These are phyloP conservation scores for Speleostelium caveatum DNA, from an alignment of 78 protist species.

Conservation along the genomic window DNA sequence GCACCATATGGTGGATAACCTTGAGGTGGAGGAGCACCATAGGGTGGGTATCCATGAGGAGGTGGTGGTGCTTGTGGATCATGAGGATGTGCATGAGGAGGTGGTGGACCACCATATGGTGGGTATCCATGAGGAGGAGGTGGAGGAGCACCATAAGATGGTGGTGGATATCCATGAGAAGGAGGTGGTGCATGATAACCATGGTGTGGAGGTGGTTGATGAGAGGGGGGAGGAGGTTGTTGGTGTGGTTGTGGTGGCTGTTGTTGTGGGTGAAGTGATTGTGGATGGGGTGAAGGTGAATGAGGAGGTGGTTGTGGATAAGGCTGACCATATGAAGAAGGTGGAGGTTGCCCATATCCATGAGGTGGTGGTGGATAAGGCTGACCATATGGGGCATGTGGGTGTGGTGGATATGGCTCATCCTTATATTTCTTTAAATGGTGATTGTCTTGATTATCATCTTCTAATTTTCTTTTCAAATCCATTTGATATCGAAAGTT, in stretches of 20 bases:
- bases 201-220: background rate
- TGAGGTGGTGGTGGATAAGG: background rate
- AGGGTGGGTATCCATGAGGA: background rate
- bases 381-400: background rate
- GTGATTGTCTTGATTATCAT: background rate
- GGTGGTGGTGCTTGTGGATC: constrained; percentile 10
- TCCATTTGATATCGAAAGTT: too few species aligned
- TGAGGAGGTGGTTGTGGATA: background rate
- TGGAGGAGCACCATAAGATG: background rate
- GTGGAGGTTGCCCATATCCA: background rate
- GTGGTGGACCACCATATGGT: background rate
- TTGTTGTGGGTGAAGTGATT: background rate
- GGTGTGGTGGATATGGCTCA: background rate
- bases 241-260: background rate
- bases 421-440: background rate
- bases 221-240: background rate
- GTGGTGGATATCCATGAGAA: background rate
- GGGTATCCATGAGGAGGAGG: background rate
- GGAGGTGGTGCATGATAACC: background rate
- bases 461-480: background rate
- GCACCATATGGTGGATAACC: background rate
- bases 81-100: background rate
- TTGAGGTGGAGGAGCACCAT: background rate
- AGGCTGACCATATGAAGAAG: too few species aligned
- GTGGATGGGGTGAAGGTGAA: background rate